Evolutionary conservation across 2,329 filamentous ascomycete species (phyloP).

Genomic region (Aspergillus ibericus): DNA sequence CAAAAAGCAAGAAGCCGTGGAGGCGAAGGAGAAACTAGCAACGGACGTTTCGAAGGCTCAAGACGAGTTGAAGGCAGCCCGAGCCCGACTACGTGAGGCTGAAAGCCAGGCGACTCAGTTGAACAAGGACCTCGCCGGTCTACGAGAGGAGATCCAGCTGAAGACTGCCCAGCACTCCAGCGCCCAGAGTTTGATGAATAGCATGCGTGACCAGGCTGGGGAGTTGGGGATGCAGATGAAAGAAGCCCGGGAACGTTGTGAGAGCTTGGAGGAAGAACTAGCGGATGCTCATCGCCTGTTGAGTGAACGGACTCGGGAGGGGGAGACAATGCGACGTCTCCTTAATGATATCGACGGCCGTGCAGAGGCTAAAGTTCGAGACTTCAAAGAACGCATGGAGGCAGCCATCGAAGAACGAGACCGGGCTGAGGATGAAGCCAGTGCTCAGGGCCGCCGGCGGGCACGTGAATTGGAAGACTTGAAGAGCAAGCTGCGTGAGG

Average conservation of each 20-base stretch:
- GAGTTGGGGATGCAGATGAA: slow-evolving; percentile 91
- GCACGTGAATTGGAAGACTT: slow-evolving; percentile 85
- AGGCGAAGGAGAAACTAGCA: slow-evolving; percentile 68
- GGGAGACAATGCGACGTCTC: slow-evolving; percentile 89
- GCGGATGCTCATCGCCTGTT: slow-evolving; percentile 84
- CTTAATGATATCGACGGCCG: slow-evolving; percentile 82
- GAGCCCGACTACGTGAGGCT: slow-evolving; percentile 65
- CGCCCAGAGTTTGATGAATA: slow-evolving; percentile 80
- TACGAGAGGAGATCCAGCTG: slow-evolving; percentile 78
- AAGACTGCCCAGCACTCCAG: slow-evolving; percentile 83
- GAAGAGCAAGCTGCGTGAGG: slow-evolving; percentile 73
- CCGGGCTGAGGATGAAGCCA: slow-evolving; percentile 85
- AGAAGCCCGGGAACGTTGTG: slow-evolving; percentile 77
- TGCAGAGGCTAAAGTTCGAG: slow-evolving; percentile 76
- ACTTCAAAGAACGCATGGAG: slow-evolving; percentile 87
- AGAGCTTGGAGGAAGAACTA: slow-evolving; percentile 88
- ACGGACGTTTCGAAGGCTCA: slow-evolving; percentile 70
- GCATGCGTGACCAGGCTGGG: slow-evolving; percentile 87
- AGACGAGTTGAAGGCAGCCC: slow-evolving; percentile 63
- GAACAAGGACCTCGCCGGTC: slow-evolving; percentile 63
- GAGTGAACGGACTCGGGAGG: slow-evolving; percentile 83
- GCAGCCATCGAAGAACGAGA: slow-evolving; percentile 91
- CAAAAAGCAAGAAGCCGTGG: slow-evolving; percentile 74
- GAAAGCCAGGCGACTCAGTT: slow-evolving; percentile 72
- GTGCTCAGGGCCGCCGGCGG: slow-evolving; percentile 70